Percentiles rank a stretch among this genome's conserved stretches.
These are phyloP conservation scores for Escovopsis sp. DNA, from an alignment of 2,329 filamentous ascomycete genomes.

Conservation along the genomic window DNA sequence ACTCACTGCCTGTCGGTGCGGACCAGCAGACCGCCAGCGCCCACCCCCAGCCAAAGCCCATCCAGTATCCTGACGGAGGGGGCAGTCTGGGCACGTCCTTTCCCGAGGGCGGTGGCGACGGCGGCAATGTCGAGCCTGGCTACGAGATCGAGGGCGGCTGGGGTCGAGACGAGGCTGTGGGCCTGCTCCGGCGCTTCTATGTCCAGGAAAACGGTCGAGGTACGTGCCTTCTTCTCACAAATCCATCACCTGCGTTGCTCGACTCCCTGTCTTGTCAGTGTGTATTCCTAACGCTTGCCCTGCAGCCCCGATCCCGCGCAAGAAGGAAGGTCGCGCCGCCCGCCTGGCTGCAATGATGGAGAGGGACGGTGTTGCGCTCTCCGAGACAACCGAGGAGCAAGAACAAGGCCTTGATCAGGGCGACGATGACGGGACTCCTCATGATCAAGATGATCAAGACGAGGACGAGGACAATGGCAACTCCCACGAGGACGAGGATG, in stretches of 20 bases:
- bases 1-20: conserved; percentile 28
- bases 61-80: conserved; percentile 21
- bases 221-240: conserved; percentile 20
- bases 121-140: conserved; percentile 57
- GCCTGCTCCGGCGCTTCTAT: conserved; percentile 83
- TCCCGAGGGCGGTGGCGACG: conserved; percentile 31
- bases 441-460: no score
- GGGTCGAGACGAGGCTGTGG: conserved; percentile 84
- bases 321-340: conserved; percentile 40
- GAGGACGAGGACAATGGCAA: no score
- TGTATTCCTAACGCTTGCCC: conserved; percentile 8
- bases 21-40: conserved; percentile 25
- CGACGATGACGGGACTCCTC: no score
- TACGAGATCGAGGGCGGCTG: conserved; percentile 78
- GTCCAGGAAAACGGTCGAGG: conserved; percentile 94
- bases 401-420: not conserved
- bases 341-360: conserved; percentile 37
- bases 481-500: no score
- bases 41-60: conserved; percentile 20
- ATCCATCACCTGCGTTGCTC: no score
- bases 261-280: no score
- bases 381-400: not conserved
- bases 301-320: conserved; percentile 34
- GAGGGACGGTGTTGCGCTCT: conserved; percentile 15
- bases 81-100: conserved; percentile 22